Base-by-base conservation (phyloP, 805 yeast species). In the Aciculoconidium aculeatum region DNA sequence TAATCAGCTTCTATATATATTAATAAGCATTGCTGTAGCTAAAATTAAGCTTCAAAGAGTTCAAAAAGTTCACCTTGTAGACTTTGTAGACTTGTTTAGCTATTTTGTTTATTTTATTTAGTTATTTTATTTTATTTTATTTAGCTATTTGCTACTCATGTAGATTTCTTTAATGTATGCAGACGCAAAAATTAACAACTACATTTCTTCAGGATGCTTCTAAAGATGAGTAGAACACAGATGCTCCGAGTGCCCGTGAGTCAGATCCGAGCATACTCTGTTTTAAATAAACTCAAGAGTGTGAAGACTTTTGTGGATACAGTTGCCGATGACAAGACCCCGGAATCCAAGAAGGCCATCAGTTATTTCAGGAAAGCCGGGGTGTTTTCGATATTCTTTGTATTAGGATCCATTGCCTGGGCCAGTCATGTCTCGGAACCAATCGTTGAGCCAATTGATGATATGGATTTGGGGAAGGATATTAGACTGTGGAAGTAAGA, bases 241-340 rank as follows among this genome's bases (percentile, higher is more conserved):
- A 12, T 10, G 30, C 23, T 17, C 6, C 14, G 6, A 17, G n/a
- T n/a, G n/a, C n/a, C n/a, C n/a, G n/a, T n/a, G n/a, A n/a, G n/a
- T n/a, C 21, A 19, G 17, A 28, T 11, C 19, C 13, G 39, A 9
- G 8, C 11, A 15, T 36, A 41, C 26, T 34, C 51, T 4, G 31
- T 49, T 11, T 37, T 37, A 24, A 21, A 39, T 14, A 47, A 39
- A 30, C 37, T 48, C 21, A 36, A 41, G 23, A 32, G 41, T 10
- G 36, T 50, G 26, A 55, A 57, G 32, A 31, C 35, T 25, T 36
- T 40, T 21, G 37, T 61, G 11, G 49, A 57, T 30, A 47, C 45
- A 22, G 47, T 63, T 11, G 63, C 58, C 4, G 57, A 54, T 27
- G 67, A 59, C 27, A 49, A 48, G 17, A 40, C 61, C 3, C 32